Evolutionary conservation across 768 basidiomycete species (phyloP), one percentile per base, ranked within the genome.

Genomic region (Asterophora lycoperdoides): DNA sequence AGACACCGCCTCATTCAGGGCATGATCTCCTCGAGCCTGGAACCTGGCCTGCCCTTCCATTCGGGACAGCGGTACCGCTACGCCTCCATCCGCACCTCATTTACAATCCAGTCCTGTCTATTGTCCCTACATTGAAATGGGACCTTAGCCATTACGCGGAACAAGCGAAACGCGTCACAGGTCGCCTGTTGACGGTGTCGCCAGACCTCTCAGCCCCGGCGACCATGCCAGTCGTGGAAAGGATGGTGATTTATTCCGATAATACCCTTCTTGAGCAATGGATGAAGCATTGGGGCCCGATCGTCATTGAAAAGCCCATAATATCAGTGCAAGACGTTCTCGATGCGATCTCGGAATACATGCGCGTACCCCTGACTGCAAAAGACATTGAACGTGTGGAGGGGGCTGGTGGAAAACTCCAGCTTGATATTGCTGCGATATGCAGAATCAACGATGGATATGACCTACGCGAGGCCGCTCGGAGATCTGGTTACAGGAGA

Each of bases 231-330:
- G 47, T 37, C 11, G 60, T 64, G 17, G 52, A 59, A 10, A 67
- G 63, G 29, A 58, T 72, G 23, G 69, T 64, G 60, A 66, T 77
- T n/a, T 53, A 60, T 17, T 66, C 71, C 14, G 71, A 73, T 32
- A 65, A 69, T 58, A 60, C 63, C 11, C 35, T 66, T 28, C 66
- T 75, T n/a, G 58, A 62, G 11, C 63, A 57, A 38, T 75, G 72
- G 73, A 73, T 75, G 64, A 51, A 60, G n/a, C 51, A 49, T 17
- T 74, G 84, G 83, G 77, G 78, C 2, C 75, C 76, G 0, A 71
- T 83, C 48, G 50, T 70, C 33, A 56, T 81, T 41, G 57, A 72
- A 8, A 66, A 63, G 8, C 52, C 54, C 9, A 51, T 58, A 10
- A 64, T 77, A 20, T 75, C 72, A 8, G 57, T 81, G 11, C 48